Percentiles rank a stretch among this genome's conserved stretches.
Evolutionary conservation across 768 basidiomycete genomes (phyloP).

Genomic region (Psilocybe cyanescens): DNA sequence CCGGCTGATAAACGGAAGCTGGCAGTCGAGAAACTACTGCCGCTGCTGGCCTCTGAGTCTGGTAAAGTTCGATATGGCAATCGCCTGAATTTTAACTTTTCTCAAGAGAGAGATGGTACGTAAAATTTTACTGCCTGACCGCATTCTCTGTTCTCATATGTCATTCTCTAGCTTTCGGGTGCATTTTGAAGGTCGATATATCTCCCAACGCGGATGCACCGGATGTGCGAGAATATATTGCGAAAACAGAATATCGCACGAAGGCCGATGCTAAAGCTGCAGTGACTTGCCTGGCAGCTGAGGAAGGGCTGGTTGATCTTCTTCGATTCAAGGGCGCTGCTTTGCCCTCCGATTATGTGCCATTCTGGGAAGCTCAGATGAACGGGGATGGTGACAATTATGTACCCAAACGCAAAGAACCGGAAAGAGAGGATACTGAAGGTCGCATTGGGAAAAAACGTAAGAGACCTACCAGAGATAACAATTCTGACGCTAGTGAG

Average conservation of each 20-base stretch:
- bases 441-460: conserved; percentile 32
- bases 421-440: conserved; percentile 29
- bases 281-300: conserved; percentile 53
- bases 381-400: conserved; percentile 30
- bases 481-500: conserved; percentile 9
- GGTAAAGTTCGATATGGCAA: conserved; percentile 41
- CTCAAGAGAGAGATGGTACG: conserved; percentile 55
- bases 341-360: conserved; percentile 46
- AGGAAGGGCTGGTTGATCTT: conserved; percentile 62
- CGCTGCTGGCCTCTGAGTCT: conserved; percentile 49
- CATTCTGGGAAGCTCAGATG: conserved; percentile 35
- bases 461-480: conserved; percentile 24
- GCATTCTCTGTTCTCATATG: background rate
- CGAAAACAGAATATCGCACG: conserved; percentile 52
- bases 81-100: conserved; percentile 43
- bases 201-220: conserved; percentile 32
- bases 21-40: conserved; percentile 48
- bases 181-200: conserved; percentile 47
- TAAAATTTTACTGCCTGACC: background rate
- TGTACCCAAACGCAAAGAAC: conserved; percentile 40
- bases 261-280: conserved; percentile 68
- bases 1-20: conserved; percentile 47
- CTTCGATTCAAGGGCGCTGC: conserved; percentile 55
- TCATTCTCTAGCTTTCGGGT: conserved; percentile 53
- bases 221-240: conserved; percentile 47